These are phyloP conservation scores for Thalassiosira hispida DNA, from an alignment of 352 stramenopile genomes.

Conservation along the genomic window DNA sequence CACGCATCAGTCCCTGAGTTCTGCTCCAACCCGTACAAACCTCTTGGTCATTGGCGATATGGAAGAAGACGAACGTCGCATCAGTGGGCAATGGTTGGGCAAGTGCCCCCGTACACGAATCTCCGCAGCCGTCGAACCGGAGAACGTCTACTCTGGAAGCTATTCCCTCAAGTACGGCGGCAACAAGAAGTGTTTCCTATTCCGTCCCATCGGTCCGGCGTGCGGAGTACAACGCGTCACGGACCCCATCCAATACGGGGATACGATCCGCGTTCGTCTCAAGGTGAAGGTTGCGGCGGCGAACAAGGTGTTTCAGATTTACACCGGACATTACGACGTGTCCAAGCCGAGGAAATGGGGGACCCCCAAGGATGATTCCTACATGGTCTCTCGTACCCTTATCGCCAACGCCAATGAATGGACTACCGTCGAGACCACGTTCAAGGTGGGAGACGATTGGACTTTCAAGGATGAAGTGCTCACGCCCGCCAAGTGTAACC, in stretches of 20 bases:
- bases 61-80: conserved; percentile 9
- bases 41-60: conserved; percentile 49
- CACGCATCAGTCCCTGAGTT: neutral
- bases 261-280: conserved; percentile 40
- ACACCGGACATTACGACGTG: conserved; percentile 35
- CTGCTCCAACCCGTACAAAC: conserved; percentile 21
- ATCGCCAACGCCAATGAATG: conserved; percentile 36
- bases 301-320: conserved; percentile 46
- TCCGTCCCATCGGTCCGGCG: conserved; percentile 26
- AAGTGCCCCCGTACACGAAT: conserved; percentile 10
- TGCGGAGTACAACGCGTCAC: conserved; percentile 19
- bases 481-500: conserved; percentile 31
- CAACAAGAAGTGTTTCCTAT: conserved; percentile 37
- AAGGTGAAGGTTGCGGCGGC: conserved; percentile 23
- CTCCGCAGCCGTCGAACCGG: neutral
- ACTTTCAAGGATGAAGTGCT: conserved; percentile 21
- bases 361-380: conserved; percentile 26
- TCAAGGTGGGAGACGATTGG: conserved; percentile 50
- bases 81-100: conserved; percentile 11
- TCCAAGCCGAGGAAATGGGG: conserved; percentile 28
- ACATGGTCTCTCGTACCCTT: conserved; percentile 38
- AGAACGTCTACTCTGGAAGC: conserved; percentile 24
- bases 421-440: conserved; percentile 24
- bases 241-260: conserved; percentile 23
- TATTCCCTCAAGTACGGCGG: conserved; percentile 18